Evolutionary conservation across 2,329 filamentous ascomycete species (phyloP).

Genomic region (Nigrospora sphaerica): DNA sequence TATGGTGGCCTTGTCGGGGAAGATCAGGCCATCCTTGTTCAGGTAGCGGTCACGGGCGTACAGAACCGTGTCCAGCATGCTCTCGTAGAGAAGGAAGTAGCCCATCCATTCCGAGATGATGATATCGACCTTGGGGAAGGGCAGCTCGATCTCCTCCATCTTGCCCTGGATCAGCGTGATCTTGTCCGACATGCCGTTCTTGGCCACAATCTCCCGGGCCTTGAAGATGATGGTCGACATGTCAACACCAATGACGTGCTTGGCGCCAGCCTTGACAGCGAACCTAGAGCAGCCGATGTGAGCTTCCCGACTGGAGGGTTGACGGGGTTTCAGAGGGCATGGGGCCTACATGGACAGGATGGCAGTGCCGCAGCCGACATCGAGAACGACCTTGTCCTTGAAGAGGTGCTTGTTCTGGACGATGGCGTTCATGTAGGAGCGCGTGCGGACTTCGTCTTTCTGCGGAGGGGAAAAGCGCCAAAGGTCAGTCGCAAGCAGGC

Average conservation of each 20-base stretch:
- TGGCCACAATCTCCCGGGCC: conserved; percentile 87
- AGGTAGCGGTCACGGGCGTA: conserved; percentile 95
- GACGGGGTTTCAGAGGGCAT: neutral
- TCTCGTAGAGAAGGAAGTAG: conserved; percentile 97
- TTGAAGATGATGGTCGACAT: conserved; percentile 99
- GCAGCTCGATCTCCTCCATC: conserved; percentile 96
- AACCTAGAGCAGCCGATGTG: conserved; percentile 56
- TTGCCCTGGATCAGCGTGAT: conserved; percentile 98
- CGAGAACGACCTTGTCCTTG: conserved; percentile 78
- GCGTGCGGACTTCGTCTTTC: conserved; percentile 98
- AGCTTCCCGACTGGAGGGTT: neutral
- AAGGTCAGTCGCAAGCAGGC: conserved; percentile 4
- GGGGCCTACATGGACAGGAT: conserved; percentile 90
- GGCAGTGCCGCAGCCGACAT: conserved; percentile 94
- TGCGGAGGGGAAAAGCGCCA: conserved; percentile 27
- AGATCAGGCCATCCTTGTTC: conserved; percentile 80
- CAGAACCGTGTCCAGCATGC: conserved; percentile 96
- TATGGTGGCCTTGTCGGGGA: conserved; percentile 98
- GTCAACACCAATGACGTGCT: conserved; percentile 97
- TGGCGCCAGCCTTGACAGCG: conserved; percentile 89
- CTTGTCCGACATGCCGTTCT: conserved; percentile 89
- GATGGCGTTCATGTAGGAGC: conserved; percentile 95
- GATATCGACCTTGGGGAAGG: conserved; percentile 94
- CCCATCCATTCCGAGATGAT: conserved; percentile 99
- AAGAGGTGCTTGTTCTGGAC: conserved; percentile 94